Percentiles rank a stretch among this genome's conserved stretches.
Conservation (phyloP, 73 alveolate species). For the Diophrys appendiculata region DNA sequence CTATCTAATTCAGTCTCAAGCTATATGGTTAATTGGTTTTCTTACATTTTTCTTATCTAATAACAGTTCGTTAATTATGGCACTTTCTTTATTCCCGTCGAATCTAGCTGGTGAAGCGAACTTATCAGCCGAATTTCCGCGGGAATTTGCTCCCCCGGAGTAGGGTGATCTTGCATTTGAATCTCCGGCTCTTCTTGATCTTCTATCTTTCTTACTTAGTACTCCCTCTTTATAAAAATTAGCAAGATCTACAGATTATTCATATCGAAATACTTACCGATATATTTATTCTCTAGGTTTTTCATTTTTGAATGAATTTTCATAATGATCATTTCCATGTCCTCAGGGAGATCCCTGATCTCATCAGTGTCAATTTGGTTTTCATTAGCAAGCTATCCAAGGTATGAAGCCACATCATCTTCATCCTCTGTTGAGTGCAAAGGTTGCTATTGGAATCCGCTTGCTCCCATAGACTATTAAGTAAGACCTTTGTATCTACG, state of each 20-base stretch:
- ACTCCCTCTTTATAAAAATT: background rate
- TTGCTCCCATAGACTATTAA: no score
- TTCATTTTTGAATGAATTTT: constrained; percentile 2
- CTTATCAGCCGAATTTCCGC: no score
- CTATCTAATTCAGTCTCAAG: background rate
- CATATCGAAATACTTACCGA: background rate
- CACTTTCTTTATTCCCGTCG: no score
- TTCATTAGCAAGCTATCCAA: background rate
- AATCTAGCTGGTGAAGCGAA: no score
- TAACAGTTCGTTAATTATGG: background rate
- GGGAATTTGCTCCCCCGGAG: no score
- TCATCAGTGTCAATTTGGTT: background rate
- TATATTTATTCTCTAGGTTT: constrained; percentile 5
- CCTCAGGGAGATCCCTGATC: constrained; percentile 7
- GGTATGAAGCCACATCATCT: background rate
- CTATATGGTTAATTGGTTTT: no score
- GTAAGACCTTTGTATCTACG: background rate
- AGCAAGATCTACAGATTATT: constrained; percentile 1
- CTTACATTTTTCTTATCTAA: background rate
- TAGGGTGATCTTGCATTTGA: no score
- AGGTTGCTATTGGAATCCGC: background rate
- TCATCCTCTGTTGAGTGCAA: background rate
- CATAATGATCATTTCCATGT: constrained; percentile 14
- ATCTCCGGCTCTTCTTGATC: no score
- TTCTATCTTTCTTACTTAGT: no score